phyloP scores from a whole-genome alignment of 257 asterid species.

The Plantago ovata region DNA sequence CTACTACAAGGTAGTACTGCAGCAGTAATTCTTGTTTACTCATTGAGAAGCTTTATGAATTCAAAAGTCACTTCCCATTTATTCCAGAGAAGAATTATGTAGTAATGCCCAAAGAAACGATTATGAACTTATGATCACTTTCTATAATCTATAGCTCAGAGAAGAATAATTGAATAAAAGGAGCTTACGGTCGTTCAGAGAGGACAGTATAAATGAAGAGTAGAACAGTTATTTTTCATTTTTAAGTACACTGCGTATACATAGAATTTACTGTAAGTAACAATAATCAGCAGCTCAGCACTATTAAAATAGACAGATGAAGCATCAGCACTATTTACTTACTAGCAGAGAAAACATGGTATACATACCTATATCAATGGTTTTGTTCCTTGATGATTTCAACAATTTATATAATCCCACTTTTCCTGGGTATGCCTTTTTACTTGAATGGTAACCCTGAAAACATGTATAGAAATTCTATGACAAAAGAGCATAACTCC shows the following conservation, averaged over 20 bases:
- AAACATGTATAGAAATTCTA: slow-evolving; percentile 13
- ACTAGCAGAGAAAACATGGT: neutral
- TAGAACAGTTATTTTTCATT: no score
- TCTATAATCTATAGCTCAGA: no score
- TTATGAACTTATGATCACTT: no score
- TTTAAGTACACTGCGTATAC: no score
- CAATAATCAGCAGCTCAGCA: neutral
- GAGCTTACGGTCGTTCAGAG: no score
- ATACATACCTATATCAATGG: slow-evolving; percentile 65
- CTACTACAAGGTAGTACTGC: neutral
- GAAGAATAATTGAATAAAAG: no score
- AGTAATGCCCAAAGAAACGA: no score
- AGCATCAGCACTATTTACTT: slow-evolving; percentile 5
- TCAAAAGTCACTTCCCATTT: no score
- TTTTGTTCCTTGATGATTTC: slow-evolving; percentile 73
- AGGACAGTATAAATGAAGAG: no score
- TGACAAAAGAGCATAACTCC: slow-evolving; percentile 13
- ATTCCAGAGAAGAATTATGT: no score
- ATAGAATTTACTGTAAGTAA: no score
- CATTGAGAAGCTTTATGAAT: neutral
- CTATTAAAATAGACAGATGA: neutral
- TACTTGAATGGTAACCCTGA: slow-evolving; percentile 68
- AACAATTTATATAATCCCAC: slow-evolving; percentile 63
- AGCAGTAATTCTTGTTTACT: neutral
- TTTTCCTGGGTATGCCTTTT: slow-evolving; percentile 77